Evolutionary conservation across 2,329 filamentous ascomycete species (phyloP), one percentile per base, ranked within the genome.

Genomic region (Pseudogymnoascus sp.): DNA sequence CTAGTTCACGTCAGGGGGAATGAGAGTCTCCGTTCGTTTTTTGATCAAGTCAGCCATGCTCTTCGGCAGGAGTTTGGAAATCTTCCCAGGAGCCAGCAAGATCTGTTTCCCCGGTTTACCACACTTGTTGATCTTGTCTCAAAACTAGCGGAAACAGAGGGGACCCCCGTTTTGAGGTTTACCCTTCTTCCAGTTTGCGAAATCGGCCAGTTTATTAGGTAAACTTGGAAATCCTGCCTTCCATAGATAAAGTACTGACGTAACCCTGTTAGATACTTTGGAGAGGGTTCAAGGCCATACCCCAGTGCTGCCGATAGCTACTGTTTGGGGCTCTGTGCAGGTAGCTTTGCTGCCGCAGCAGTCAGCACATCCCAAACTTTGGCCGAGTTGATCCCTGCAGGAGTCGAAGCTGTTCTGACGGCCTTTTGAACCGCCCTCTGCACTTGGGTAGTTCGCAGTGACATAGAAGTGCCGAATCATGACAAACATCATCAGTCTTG

Each of bases 261-360:
- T 7, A 22, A 8, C 50, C 2, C 10, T 33, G 2, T 5, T 6
- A 56, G 50, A 33, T 56, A 56, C 28, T 56, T 33, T 56, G 50
- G 50, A 2, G 50, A 35, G 6, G 50, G 50, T 5, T 35, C 50
- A 56, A 19, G 50, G 50, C 26, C 16, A 28, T 56, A 56, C 11
- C 50, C 50, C 16, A 56, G 50, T 33, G 50, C 50, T 28, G 35
- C n/a, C 10, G 50, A 56, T 5, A 56, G 50, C 28, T 56, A 56
- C n/a, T 56, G 31, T 33, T 19, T 56, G 10, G 71, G 71, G 33
- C 61, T 72, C n/a, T 72, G 71, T 61, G 71, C 69, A 1, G 71
- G 71, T 28, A 64, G 67, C 2, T 59, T 72, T 31, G 67, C 71
- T 16, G 70, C 71, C 4, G 70, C 68, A 1, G 70, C 70, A 3